Percentiles rank a stretch among this genome's conserved stretches.
These are phyloP conservation scores for Hypoxylon cercidicola DNA, from an alignment of 495 filamentous ascomycete species.

Conservation along the genomic window DNA sequence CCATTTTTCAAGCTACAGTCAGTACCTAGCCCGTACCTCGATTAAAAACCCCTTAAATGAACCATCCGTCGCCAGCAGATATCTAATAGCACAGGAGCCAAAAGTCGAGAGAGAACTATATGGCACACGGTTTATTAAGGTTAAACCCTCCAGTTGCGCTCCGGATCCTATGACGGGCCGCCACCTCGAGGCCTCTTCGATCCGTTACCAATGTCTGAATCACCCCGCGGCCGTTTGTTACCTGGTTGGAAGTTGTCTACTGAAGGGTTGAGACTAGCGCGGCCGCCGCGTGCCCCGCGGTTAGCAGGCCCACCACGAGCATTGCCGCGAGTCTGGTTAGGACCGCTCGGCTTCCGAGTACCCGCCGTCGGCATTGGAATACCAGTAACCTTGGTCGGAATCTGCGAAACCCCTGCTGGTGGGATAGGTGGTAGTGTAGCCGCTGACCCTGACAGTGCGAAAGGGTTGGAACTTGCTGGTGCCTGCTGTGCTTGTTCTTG, in stretches of 20 bases:
- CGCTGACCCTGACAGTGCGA: conserved; percentile 37
- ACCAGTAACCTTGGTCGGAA: conserved; percentile 44
- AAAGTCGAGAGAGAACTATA: conserved; percentile 6
- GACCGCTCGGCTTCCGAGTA: conserved; percentile 41
- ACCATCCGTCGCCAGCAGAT: not conserved
- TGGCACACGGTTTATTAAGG: conserved; percentile 5
- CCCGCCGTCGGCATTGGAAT: conserved; percentile 41
- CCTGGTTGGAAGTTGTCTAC: conserved; percentile 72
- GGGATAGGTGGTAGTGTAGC: conserved; percentile 14
- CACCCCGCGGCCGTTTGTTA: conserved; percentile 73
- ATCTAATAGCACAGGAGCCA: conserved; percentile 5
- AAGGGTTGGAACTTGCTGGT: conserved; percentile 39
- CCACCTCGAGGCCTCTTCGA: conserved; percentile 49
- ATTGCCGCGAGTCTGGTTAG: conserved; percentile 39
- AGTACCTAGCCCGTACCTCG: not conserved
- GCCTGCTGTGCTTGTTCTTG: conserved; percentile 24
- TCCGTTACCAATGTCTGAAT: conserved; percentile 61
- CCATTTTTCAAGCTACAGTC: conserved; percentile 5
- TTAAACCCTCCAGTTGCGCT: not conserved
- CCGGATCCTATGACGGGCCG: conserved; percentile 23
- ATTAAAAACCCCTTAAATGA: not conserved
- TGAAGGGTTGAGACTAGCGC: conserved; percentile 57
- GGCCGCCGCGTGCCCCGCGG: conserved; percentile 47
- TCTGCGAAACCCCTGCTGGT: conserved; percentile 38
- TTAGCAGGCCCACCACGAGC: conserved; percentile 43